Conservation (phyloP, 768 basidiomycete species). For the Fomitopsis serialis region DNA sequence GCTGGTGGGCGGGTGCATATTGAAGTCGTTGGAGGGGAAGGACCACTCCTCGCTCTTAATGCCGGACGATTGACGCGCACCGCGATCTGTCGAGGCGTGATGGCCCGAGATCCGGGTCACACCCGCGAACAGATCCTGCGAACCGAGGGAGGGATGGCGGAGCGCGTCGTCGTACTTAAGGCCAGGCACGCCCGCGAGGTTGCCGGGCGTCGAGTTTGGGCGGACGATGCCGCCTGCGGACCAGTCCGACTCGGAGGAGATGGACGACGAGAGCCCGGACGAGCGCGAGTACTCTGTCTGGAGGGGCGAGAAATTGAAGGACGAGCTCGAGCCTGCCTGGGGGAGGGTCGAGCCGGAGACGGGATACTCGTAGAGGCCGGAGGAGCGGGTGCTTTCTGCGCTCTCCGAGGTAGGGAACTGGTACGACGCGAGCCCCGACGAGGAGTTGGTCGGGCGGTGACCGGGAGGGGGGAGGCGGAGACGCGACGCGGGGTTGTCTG, state of each 20-base stretch:
- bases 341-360: conserved; percentile 48
- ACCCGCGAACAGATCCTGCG: conserved; percentile 57
- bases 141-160: conserved; percentile 63
- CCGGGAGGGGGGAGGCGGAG: conserved; percentile 56
- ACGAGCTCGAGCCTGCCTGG: conserved; percentile 40
- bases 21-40: conserved; percentile 53
- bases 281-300: conserved; percentile 19
- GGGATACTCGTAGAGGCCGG: conserved; percentile 38
- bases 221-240: conserved; percentile 46
- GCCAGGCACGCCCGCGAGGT: conserved; percentile 35
- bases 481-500: conserved; percentile 39
- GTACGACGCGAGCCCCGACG: conserved; percentile 35
- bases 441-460: conserved; percentile 30
- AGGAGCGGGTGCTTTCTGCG: conserved; percentile 37
- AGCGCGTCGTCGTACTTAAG: conserved; percentile 68
- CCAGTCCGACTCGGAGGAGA: conserved; percentile 10
- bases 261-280: conserved; percentile 37
- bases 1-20: conserved; percentile 9
- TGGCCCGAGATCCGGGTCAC: conserved; percentile 70
- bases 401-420: conserved; percentile 53
- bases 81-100: conserved; percentile 53
- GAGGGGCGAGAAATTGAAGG: conserved; percentile 38
- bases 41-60: conserved; percentile 60
- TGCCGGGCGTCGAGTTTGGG: conserved; percentile 62
- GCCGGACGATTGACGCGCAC: conserved; percentile 12